A percentile compares a stretch with the other conserved stretches of the same genome.
phyloP scores from a whole-genome alignment of 208 protist species.

The Leishmania tropica region DNA sequence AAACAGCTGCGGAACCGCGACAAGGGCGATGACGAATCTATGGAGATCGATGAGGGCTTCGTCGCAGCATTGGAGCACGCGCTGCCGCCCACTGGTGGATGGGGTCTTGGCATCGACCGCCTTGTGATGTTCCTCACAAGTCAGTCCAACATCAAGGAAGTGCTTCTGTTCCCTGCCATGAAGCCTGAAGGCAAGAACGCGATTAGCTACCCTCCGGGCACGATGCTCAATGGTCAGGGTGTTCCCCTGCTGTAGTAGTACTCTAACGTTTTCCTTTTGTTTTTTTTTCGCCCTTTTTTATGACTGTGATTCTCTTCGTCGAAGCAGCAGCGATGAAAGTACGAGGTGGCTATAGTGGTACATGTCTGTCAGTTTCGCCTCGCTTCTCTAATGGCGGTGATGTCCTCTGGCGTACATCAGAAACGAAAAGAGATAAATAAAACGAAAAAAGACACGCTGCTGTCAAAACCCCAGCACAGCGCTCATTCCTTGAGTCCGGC shows the following conservation, averaged over 20 bases:
- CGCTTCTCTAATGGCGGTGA: neutral
- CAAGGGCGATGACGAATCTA: conserved; percentile 98
- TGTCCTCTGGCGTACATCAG: neutral
- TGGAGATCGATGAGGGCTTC: conserved; percentile 98
- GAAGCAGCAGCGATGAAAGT: neutral
- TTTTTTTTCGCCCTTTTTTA: conserved; percentile 7
- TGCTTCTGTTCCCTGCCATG: conserved; percentile 94
- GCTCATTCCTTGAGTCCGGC: neutral
- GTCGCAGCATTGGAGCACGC: conserved; percentile 98
- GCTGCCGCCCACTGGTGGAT: conserved; percentile 99
- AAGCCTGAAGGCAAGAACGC: conserved; percentile 74
- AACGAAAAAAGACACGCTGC: neutral
- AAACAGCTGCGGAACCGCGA: conserved; percentile 95
- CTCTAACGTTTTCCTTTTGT: neutral
- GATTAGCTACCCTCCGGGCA: conserved; percentile 61
- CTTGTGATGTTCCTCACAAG: conserved; percentile 99
- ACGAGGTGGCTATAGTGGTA: neutral
- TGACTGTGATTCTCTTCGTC: neutral
- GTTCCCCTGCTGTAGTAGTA: conserved; percentile 62
- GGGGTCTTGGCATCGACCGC: conserved; percentile 99
- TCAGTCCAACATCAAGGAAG: conserved; percentile 98
- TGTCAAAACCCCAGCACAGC: neutral
- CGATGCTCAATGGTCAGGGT: conserved; percentile 75
- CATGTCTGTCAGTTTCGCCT: neutral
- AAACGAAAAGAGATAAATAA: neutral